These are phyloP conservation scores for Hymenotorrendiella dingleyae DNA, from an alignment of 2,329 filamentous ascomycete genomes.

Conservation along the genomic window DNA sequence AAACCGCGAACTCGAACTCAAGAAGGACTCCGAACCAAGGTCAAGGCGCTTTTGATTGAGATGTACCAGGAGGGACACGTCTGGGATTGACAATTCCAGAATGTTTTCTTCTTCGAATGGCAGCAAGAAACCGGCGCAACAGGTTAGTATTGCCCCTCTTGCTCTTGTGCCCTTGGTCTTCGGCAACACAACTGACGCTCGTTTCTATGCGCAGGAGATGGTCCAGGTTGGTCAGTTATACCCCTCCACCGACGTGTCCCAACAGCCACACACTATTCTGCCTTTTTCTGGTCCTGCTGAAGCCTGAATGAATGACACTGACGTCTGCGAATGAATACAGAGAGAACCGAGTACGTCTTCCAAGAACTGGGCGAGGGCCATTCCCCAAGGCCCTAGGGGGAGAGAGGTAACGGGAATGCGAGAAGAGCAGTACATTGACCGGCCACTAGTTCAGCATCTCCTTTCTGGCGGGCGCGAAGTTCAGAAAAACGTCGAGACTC, in stretches of 20 bases:
- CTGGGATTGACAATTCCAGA: conserved; percentile 11
- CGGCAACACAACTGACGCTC: conserved; percentile 17
- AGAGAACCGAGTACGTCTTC: conserved; percentile 56
- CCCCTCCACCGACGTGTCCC: conserved; percentile 14
- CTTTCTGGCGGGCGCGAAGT: conserved; percentile 72
- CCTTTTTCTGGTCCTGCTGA: no score
- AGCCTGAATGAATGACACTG: conserved; percentile 11
- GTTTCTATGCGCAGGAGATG: conserved; percentile 74
- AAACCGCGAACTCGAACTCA: no score
- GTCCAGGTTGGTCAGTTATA: conserved; percentile 89
- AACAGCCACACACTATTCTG: no score
- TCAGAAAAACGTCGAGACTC: conserved; percentile 50
- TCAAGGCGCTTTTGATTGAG: no score
- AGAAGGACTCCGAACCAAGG: no score
- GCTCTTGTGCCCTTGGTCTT: conserved; percentile 4
- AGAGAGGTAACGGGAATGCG: no score
- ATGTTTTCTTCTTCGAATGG: conserved; percentile 62
- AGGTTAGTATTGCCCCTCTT: conserved; percentile 47
- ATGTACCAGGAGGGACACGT: background rate
- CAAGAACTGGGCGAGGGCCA: conserved; percentile 4
- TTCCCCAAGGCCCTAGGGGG: background rate
- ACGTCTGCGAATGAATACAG: conserved; percentile 32
- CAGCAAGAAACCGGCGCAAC: conserved; percentile 65
- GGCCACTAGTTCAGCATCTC: conserved; percentile 66
- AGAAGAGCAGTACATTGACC: conserved; percentile 17